Percentiles rank a stretch among this genome's conserved stretches.
Conservation (phyloP, 2,329 filamentous ascomycete genomes). For the Monosporascus ibericus region DNA sequence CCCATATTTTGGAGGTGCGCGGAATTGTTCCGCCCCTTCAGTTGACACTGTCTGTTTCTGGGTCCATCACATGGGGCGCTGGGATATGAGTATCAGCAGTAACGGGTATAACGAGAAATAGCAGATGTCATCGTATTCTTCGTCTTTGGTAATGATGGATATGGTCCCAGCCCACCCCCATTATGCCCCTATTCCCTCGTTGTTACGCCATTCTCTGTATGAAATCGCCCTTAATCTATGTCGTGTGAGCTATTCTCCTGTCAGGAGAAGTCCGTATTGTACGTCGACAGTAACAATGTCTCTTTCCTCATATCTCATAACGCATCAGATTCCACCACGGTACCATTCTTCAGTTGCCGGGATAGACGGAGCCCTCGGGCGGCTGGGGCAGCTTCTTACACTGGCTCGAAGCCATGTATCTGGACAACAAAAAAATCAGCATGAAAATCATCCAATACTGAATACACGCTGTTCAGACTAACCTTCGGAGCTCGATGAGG, state of each 20-base stretch:
- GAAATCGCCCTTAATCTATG: neutral
- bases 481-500: constrained; percentile 76
- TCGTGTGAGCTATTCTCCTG: neutral
- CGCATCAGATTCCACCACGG: neutral
- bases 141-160: neutral
- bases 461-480: neutral
- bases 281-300: neutral
- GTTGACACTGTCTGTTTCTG: too few relatives aligned
- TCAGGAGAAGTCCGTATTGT: neutral
- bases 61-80: neutral
- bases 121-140: too few relatives aligned
- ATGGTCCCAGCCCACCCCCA: neutral
- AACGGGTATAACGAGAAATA: too few relatives aligned
- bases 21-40: neutral
- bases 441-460: neutral
- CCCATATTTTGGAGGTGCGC: neutral
- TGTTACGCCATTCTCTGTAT: neutral
- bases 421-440: constrained; percentile 28
- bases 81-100: too few relatives aligned
- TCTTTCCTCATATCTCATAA: neutral
- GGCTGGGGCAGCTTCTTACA: constrained; percentile 97
- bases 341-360: constrained; percentile 11
- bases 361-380: constrained; percentile 62
- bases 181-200: neutral
- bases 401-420: constrained; percentile 85